Evolutionary conservation across 2,329 filamentous ascomycete genomes (phyloP).

Genomic region (Colletotrichum filicis): DNA sequence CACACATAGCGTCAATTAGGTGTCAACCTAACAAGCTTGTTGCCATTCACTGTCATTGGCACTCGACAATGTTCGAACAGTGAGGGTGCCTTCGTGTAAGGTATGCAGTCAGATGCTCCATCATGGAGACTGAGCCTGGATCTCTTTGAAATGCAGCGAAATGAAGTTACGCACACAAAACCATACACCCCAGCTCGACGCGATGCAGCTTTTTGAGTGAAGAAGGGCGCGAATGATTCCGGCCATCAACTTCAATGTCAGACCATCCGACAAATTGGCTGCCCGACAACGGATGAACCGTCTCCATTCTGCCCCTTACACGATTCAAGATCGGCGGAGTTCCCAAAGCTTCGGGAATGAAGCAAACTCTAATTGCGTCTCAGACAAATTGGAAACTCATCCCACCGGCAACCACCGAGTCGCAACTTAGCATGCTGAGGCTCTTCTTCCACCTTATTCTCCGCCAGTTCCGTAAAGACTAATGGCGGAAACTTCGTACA

Average conservation of each 20-base stretch:
- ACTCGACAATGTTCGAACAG: too few relatives aligned
- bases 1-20: too few relatives aligned
- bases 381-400: slow-evolving; percentile 6
- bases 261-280: too few relatives aligned
- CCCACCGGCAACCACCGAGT: not conserved
- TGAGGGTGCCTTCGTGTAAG: too few relatives aligned
- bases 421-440: not conserved
- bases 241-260: not conserved
- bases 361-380: slow-evolving; percentile 7
- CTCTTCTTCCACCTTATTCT: too few relatives aligned
- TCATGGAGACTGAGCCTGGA: too few relatives aligned
- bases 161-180: too few relatives aligned
- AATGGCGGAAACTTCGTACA: not conserved
- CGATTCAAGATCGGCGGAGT: not conserved
- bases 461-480: not conserved
- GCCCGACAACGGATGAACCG: slow-evolving; percentile 6
- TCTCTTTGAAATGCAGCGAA: too few relatives aligned
- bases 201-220: not conserved
- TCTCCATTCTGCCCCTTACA: not conserved
- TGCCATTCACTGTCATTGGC: fast-evolving
- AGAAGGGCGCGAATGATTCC: not conserved
- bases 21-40: too few relatives aligned
- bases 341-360: not conserved
- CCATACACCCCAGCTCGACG: too few relatives aligned
- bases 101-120: too few relatives aligned